Percentiles rank a stretch among this genome's conserved stretches.
Evolutionary conservation across 441 rosid species (phyloP).

Genomic region (Brassica hybrid): DNA sequence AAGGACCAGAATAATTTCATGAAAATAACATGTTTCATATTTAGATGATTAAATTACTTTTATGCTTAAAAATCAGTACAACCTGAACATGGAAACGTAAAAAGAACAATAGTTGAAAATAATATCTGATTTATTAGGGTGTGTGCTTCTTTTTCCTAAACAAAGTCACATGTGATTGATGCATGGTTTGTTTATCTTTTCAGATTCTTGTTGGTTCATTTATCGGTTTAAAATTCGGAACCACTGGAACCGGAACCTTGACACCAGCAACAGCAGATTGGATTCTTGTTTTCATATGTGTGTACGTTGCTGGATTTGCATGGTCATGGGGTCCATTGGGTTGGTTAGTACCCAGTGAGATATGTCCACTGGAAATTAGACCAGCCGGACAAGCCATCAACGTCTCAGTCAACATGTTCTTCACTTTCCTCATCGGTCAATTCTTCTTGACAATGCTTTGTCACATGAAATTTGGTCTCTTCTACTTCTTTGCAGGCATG

Average conservation of each 20-base stretch:
- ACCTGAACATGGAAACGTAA: too few species aligned
- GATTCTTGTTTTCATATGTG: conserved; percentile 51
- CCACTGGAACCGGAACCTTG: conserved; percentile 47
- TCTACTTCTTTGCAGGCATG: conserved; percentile 52
- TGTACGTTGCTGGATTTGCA: conserved; percentile 62
- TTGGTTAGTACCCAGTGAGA: conserved; percentile 63
- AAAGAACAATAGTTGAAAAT: not conserved
- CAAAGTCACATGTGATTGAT: not conserved
- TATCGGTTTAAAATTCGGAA: conserved; percentile 43
- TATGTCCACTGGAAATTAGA: conserved; percentile 50
- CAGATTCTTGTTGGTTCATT: conserved; percentile 41
- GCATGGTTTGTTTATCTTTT: not conserved
- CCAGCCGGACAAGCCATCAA: conserved; percentile 53
- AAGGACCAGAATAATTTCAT: too few species aligned
- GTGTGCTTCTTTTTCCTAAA: not conserved
- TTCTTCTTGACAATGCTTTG: conserved; percentile 55
- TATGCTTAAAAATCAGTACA: too few species aligned
- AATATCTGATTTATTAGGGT: too few species aligned
- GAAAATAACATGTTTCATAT: too few species aligned
- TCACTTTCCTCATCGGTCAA: conserved; percentile 52
- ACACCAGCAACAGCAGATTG: conserved; percentile 42
- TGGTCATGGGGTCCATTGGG: conserved; percentile 88
- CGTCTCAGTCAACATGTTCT: conserved; percentile 52
- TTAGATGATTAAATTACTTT: too few species aligned
- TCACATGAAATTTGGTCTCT: conserved; percentile 54